Evolutionary conservation across 1,284 basidiomycete genomes (phyloP).

Genomic region (Leccinum subfulvum): DNA sequence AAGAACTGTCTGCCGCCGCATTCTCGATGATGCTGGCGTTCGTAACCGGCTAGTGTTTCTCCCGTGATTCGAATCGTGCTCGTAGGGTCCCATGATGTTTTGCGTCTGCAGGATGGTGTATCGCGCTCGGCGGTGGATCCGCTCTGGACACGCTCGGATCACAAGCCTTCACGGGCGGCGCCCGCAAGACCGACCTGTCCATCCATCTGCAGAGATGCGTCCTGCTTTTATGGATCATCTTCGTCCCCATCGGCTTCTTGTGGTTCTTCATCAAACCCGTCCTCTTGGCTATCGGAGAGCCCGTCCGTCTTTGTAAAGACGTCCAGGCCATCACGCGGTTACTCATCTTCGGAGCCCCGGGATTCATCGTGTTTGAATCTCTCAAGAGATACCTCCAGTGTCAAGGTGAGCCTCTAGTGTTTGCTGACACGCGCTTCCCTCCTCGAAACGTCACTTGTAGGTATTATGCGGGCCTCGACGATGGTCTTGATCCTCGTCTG

Average conservation of each 20-base stretch:
- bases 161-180: constrained; percentile 68
- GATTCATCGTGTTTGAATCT: constrained; percentile 73
- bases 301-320: constrained; percentile 49
- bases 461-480: constrained; percentile 73
- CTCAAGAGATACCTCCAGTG: constrained; percentile 79
- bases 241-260: constrained; percentile 57
- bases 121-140: constrained; percentile 74
- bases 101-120: constrained; percentile 58
- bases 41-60: constrained; percentile 64
- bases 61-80: constrained; percentile 20
- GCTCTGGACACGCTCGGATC: constrained; percentile 77
- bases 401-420: constrained; percentile 50
- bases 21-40: constrained; percentile 76
- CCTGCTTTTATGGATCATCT: constrained; percentile 57
- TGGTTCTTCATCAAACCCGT: constrained; percentile 64
- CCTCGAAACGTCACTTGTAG: constrained; percentile 35
- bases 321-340: constrained; percentile 66
- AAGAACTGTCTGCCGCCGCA: constrained; percentile 67
- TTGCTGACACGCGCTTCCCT: not conserved
- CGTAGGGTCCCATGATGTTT: constrained; percentile 52
- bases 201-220: constrained; percentile 70
- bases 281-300: constrained; percentile 63
- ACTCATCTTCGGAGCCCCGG: constrained; percentile 63
- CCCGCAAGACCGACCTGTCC: constrained; percentile 56
- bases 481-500: constrained; percentile 55